Evolutionary conservation across 2,329 filamentous ascomycete genomes (phyloP), one percentile per base, ranked within the genome.

Genomic region (Claviceps spartinae): DNA sequence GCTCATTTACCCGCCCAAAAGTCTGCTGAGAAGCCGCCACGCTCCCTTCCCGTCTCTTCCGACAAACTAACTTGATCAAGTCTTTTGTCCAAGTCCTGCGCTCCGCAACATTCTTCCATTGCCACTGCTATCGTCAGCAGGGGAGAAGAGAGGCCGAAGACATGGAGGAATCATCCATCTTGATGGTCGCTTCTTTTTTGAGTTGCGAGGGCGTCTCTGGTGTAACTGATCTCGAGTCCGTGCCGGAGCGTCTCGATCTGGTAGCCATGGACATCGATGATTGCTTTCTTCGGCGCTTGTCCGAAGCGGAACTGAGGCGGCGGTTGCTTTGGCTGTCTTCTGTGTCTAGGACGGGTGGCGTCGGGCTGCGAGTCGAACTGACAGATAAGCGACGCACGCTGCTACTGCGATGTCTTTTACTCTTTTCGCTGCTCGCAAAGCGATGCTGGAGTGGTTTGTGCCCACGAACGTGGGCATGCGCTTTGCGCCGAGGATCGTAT

Each of bases 151-250:
- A 16, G 26, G 43, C 24, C 22, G 16, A 16, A 45, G 43, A 45
- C 22, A 30, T 4, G 7, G 24, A n/a, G 52, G 52, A 61, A 18
- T 56, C 53, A 11, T 59, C 57, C 20, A 54, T 56, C 47, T 7
- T 47, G 13, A 46, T 26, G 3, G 66, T 75, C 54, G 69, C 75
- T 57, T 76, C 75, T 49, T 67, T 69, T 6, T 74, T 72, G 54
- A 81, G 61, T 3, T 76, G 77, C 3, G 77, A 79, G 4, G 76
- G 68, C 18, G 70, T 69, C 43, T 81, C 77, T 1, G 77, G 77
- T 3, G 77, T 79, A 2, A 75, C 69, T 4, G 76, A 79, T 49
- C 77, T 65, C 4, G 72, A 73, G 47, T 79, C 76, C 4, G 67
- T 65, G 0, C 68, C 68, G 0, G 72, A 63, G 37, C 75, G 68